Evolutionary conservation across 331 rosid genomes (phyloP), one percentile per base, ranked within the genome.

Genomic region (Erythrophleum ivorense): DNA sequence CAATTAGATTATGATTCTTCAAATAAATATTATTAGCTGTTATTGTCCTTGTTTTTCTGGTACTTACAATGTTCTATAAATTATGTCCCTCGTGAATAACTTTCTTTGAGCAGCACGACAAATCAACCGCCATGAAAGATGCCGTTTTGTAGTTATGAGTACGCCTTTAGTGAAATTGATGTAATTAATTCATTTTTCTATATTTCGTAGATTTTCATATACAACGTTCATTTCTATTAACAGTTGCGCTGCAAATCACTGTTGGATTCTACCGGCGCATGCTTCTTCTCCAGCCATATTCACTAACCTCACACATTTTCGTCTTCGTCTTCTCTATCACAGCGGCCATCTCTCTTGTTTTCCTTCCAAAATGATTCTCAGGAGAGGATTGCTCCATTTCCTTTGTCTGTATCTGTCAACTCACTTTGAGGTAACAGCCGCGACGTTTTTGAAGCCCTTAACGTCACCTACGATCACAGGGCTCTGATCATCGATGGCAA

Each of bases 391-490:
- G 73, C 71, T 76, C n/a, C 8, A 57, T 53, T 86, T 85, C 58
- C 83, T 84, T 49, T 67, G 78, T 43, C 50, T 88, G 19, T 85
- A 45, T 15, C 80, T 88, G 67, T 43, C 87, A 10, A 73, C 91
- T 60, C 85, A 88, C 16, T 31, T 66, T 31, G 76, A 75, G 77
- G 53, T 38, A 24, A 79, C 82, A 9, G 75, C 88, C 7, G 86
- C 83, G 9, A 72, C 81, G 67, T 93, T 79, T 82, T 95, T 95
- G 90, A 89, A 88, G 93, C 99, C 99, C 10, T 95, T 89, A 93
- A 95, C 43, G 99, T 95, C 18, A 93, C 84, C 81, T 95, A 95
- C 78, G 99, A 95, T 83, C 99, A 95, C 83, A 84, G 98, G 66
- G 92, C 99, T 81, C 87, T 95, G 82, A 85, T 93, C 89, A 71